Evolutionary conservation across 176 grass and related monocot species (phyloP).

Genomic region (Neostapfia colusana): DNA sequence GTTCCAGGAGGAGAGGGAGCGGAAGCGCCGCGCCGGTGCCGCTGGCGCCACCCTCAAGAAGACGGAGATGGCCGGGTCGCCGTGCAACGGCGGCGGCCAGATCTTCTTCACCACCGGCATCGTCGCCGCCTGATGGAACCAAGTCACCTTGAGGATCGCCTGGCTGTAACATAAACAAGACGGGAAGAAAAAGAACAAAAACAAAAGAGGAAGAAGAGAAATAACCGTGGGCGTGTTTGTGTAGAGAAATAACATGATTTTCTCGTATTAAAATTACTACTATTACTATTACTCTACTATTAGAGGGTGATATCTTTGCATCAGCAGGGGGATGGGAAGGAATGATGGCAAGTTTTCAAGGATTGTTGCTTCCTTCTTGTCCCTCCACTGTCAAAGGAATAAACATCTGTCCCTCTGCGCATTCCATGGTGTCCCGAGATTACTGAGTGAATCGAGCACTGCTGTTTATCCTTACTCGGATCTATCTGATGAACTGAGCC

Average conservation of each 20-base stretch:
- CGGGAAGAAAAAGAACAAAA: not conserved
- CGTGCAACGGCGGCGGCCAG: slow-evolving; percentile 49
- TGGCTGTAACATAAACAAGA: slow-evolving; percentile 34
- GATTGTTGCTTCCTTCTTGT: slow-evolving; percentile 29
- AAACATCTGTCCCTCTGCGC: not conserved
- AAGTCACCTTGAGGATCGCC: not conserved
- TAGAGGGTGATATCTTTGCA: not conserved
- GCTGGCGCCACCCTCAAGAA: not conserved
- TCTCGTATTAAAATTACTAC: not conserved
- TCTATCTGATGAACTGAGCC: not conserved
- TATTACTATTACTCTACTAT: not conserved
- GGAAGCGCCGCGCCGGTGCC: slow-evolving; percentile 32
- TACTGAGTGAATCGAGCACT: no score
- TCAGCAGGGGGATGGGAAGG: not conserved
- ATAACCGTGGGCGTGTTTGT: slow-evolving; percentile 6
- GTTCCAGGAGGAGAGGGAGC: slow-evolving; percentile 63
- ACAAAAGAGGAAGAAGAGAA: not conserved
- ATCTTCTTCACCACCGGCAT: slow-evolving; percentile 87
- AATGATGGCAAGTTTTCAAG: slow-evolving; percentile 36
- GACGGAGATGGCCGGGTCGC: slow-evolving; percentile 44
- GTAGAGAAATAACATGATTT: slow-evolving; percentile 5
- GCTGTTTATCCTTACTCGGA: not conserved
- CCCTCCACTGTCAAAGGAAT: slow-evolving; percentile 14
- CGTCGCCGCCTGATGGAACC: slow-evolving; percentile 45
- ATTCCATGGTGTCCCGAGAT: not conserved